Evolutionary conservation across 257 asterid genomes (phyloP), one percentile per base, ranked within the genome.

Genomic region (Plantago ovata): DNA sequence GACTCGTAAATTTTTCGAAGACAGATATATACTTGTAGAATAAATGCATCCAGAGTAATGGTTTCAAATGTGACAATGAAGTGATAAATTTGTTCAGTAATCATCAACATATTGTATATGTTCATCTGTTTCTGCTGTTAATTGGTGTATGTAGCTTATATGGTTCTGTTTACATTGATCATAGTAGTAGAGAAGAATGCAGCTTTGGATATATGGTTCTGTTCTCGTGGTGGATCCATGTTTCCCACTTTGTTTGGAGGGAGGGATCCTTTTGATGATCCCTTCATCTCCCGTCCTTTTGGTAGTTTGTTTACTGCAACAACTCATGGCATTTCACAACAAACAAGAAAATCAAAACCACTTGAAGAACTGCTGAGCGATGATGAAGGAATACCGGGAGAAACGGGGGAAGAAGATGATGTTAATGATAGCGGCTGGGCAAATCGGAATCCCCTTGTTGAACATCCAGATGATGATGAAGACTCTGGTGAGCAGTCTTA

Each of bases 391-490:
- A 28, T 52, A 36, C 53, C 24, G 10, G 74, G 53, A 28, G 74
- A 62, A 19, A 63, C n/a, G n/a, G n/a, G 61, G 10, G 74, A 68
- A 28, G 73, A 28, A 0, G 44, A 58, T 23, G 67, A 38, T 16
- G 66, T 1, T 57, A 38, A 1, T 54, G 69, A 28, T 53, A 66
- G 56, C 20, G 53, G 64, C 33, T 68, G 72, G 70, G 49, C 66
- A 8, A 81, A 81, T 61, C 60, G 45, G 54, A 77, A 81, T 42
- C 98, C 95, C 0, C 66, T 77, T 33, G 76, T 92, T 51, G 87
- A 87, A 85, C 96, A 83, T 60, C 98, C 95, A 0, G 95, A 92
- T 33, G n/a, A n/a, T n/a, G 98, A 85, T 53, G 80, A 74, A 72
- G 40, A 38, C 9, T 64, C 72, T 24, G 93, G 96, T 92, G 77